Evolutionary conservation across 2,329 filamentous ascomycete genomes (phyloP).

Genomic region (Colletotrichum orbiculare): DNA sequence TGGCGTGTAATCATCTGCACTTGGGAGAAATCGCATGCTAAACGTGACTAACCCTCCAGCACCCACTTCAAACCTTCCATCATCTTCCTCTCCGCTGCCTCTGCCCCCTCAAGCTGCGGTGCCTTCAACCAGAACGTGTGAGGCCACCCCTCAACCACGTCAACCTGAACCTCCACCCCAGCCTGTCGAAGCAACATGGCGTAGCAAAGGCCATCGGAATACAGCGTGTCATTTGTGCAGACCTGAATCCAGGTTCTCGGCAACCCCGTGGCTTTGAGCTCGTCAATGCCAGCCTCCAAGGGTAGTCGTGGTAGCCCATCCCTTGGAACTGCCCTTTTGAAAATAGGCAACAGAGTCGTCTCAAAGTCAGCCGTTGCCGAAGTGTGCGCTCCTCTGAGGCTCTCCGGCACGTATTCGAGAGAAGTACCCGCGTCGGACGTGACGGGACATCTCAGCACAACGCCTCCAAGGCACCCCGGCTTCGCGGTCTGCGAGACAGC

Average conservation of each 20-base stretch:
- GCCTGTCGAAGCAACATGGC: constrained; percentile 53
- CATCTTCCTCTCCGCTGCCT: constrained; percentile 55
- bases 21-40: too few species aligned
- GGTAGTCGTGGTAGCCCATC: constrained; percentile 55
- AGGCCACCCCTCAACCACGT: constrained; percentile 58
- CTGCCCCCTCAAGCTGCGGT: constrained; percentile 52
- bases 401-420: constrained; percentile 49
- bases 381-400: constrained; percentile 51
- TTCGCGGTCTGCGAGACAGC: constrained; percentile 51
- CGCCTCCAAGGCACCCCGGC: constrained; percentile 47
- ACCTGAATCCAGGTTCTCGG: constrained; percentile 61
- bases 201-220: constrained; percentile 63
- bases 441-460: constrained; percentile 60
- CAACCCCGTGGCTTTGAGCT: constrained; percentile 46
- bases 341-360: constrained; percentile 48
- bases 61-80: constrained; percentile 55
- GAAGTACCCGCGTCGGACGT: constrained; percentile 56
- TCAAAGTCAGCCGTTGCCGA: constrained; percentile 52
- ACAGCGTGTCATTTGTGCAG: constrained; percentile 61
- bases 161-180: constrained; percentile 53
- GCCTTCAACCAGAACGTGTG: constrained; percentile 65
- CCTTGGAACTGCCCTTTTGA: constrained; percentile 48
- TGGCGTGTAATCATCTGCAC: too few species aligned
- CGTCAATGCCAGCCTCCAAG: constrained; percentile 48
- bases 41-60: constrained; percentile 29